Conservation (phyloP, 345 rosid genomes). For the Mangifera indica region DNA sequence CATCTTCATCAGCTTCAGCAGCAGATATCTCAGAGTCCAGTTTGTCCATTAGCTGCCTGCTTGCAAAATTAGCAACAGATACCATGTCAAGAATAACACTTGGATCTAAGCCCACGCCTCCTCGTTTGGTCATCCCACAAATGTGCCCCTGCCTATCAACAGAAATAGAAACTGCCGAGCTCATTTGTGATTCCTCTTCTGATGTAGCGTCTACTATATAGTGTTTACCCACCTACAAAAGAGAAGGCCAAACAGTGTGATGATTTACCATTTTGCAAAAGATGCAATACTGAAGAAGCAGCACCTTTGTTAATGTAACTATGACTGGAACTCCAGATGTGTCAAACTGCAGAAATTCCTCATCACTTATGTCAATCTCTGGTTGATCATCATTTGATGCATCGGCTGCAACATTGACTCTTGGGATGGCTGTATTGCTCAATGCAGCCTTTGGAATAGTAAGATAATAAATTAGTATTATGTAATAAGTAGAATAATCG, state of each 20-base stretch:
- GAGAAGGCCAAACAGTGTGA: not conserved
- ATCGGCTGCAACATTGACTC: slow-evolving; percentile 57
- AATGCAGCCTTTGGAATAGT: slow-evolving; percentile 71
- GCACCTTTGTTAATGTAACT: slow-evolving; percentile 78
- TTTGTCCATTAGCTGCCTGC: slow-evolving; percentile 57
- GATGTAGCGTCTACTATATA: slow-evolving; percentile 84
- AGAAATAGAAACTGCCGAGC: slow-evolving; percentile 81
- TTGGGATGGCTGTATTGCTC: slow-evolving; percentile 88
- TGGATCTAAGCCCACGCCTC: slow-evolving; percentile 83
- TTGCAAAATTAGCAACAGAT: slow-evolving; percentile 68
- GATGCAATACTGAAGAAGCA: not conserved
- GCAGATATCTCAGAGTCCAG: slow-evolving; percentile 76
- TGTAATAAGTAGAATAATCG: not conserved
- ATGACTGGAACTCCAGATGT: slow-evolving; percentile 73
- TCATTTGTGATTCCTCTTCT: slow-evolving; percentile 96
- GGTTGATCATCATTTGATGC: slow-evolving; percentile 71
- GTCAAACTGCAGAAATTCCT: slow-evolving; percentile 84
- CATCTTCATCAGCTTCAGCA: slow-evolving; percentile 60
- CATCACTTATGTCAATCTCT: slow-evolving; percentile 88
- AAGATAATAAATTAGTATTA: not conserved
- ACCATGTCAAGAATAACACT: slow-evolving; percentile 83
- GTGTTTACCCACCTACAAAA: slow-evolving; percentile 62
- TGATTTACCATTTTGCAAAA: not conserved
- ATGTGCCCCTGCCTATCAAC: slow-evolving; percentile 66
- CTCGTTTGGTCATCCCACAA: slow-evolving; percentile 76